Evolutionary conservation across 176 grass and related monocot species (phyloP).

Genomic region (Lolium rigidum): DNA sequence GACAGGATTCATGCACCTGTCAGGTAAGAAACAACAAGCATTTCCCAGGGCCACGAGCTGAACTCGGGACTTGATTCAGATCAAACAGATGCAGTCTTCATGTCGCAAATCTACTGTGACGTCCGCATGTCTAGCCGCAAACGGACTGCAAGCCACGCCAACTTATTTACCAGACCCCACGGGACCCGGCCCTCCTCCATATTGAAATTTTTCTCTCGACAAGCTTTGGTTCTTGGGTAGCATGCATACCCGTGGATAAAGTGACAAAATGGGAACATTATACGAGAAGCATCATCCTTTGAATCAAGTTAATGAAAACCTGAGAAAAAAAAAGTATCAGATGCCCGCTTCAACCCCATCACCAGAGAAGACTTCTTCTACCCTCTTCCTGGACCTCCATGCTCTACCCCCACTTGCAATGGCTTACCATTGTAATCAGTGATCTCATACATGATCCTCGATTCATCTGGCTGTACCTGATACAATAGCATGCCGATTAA

Average conservation of each 20-base stretch:
- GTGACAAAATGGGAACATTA: constrained; percentile 38
- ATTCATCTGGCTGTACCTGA: constrained; percentile 8
- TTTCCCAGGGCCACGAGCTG: constrained; percentile 17
- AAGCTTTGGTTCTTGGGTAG: constrained; percentile 34
- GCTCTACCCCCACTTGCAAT: not conserved
- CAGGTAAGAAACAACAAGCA: not conserved
- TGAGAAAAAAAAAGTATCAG: constrained; percentile 36
- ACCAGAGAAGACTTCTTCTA: constrained; percentile 21
- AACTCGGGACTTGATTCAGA: constrained; percentile 40
- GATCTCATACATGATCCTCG: not conserved
- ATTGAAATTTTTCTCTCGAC: constrained; percentile 15
- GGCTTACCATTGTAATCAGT: not conserved
- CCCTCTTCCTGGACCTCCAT: constrained; percentile 16
- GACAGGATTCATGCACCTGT: not conserved
- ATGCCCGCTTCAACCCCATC: constrained; percentile 55
- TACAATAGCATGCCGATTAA: not conserved
- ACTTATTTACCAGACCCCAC: constrained; percentile 42
- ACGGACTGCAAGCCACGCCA: constrained; percentile 28
- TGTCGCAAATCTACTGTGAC: constrained; percentile 41
- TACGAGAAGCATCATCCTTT: constrained; percentile 19
- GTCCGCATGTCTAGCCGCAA: constrained; percentile 35
- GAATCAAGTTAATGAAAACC: constrained; percentile 15
- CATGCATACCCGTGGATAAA: constrained; percentile 37
- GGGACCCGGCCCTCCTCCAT: not conserved
- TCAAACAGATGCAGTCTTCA: constrained; percentile 37